A percentile compares a stretch with the other conserved stretches of the same genome.
Conservation (phyloP, 2,329 filamentous ascomycete genomes). For the Pseudopithomyces maydicus region DNA sequence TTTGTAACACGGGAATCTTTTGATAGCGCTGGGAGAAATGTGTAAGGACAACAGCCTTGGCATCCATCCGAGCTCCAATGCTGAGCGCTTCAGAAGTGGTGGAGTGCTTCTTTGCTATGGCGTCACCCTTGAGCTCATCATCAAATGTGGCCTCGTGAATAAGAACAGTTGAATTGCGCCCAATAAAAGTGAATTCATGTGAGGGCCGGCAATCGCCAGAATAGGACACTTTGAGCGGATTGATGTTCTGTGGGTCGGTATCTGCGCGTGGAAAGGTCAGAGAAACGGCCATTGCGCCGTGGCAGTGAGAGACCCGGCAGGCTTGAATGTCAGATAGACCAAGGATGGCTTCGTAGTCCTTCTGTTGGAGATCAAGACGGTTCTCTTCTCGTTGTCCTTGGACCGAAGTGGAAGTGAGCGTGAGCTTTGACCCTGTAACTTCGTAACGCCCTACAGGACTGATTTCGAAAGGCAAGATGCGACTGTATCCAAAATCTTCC, state of each 20-base stretch:
- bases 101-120: constrained; percentile 84
- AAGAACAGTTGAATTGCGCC: constrained; percentile 76
- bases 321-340: constrained; percentile 71
- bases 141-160: constrained; percentile 97
- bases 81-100: constrained; percentile 85
- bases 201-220: constrained; percentile 88
- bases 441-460: constrained; percentile 29
- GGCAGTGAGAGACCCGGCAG: constrained; percentile 77
- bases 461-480: constrained; percentile 58
- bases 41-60: constrained; percentile 80
- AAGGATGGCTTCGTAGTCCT: constrained; percentile 54
- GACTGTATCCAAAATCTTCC: constrained; percentile 75
- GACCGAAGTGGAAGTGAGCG: constrained; percentile 21
- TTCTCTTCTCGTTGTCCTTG: neutral
- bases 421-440: constrained; percentile 31
- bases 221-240: constrained; percentile 84
- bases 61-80: constrained; percentile 78
- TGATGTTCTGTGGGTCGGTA: constrained; percentile 17
- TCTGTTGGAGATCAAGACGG: constrained; percentile 14
- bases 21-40: constrained; percentile 96
- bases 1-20: constrained; percentile 66
- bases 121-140: constrained; percentile 79
- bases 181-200: constrained; percentile 70
- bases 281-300: constrained; percentile 74
- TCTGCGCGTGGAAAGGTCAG: constrained; percentile 70